phyloP scores from a whole-genome alignment of 495 filamentous ascomycete species.

The Saxispiralis lemnorum region DNA sequence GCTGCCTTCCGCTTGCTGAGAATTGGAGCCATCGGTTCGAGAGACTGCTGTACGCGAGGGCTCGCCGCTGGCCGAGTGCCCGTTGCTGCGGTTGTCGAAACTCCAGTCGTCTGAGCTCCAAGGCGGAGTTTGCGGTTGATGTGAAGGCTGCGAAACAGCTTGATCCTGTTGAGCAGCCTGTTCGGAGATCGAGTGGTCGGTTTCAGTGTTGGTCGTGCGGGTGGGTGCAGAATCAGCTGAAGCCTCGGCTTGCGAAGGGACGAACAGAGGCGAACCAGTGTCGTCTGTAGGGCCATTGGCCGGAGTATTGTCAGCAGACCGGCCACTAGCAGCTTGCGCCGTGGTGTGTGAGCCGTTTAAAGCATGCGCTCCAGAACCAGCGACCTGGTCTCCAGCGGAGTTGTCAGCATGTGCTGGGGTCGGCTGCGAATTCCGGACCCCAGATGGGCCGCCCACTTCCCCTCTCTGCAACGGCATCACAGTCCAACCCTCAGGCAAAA shows the following conservation, averaged over 20 bases:
- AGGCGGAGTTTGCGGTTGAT: not conserved
- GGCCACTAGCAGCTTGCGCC: no score
- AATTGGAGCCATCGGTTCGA: no score
- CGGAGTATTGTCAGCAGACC: not conserved
- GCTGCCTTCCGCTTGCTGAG: no score
- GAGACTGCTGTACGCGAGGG: no score
- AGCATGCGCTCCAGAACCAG: no score
- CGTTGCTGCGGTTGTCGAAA: conserved; percentile 3
- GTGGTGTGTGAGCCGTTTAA: no score
- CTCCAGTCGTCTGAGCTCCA: conserved; percentile 10
- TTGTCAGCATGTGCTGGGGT: not conserved
- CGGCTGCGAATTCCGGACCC: not conserved
- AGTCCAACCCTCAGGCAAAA: conserved; percentile 17
- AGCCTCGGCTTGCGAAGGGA: conserved; percentile 1
- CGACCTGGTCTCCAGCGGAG: not conserved
- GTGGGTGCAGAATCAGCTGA: not conserved
- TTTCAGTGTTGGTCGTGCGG: not conserved
- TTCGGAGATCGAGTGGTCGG: not conserved
- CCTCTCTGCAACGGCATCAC: conserved; percentile 14
- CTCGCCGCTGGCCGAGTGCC: not conserved
- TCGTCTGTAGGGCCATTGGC: conserved; percentile 8
- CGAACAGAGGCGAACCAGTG: conserved; percentile 10
- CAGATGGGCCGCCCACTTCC: not conserved
- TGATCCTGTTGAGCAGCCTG: not conserved
- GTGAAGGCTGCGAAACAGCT: not conserved